A percentile compares a stretch with the other conserved stretches of the same genome.
phyloP scores from a whole-genome alignment of 495 filamentous ascomycete species.

The Aspergillus leporis region DNA sequence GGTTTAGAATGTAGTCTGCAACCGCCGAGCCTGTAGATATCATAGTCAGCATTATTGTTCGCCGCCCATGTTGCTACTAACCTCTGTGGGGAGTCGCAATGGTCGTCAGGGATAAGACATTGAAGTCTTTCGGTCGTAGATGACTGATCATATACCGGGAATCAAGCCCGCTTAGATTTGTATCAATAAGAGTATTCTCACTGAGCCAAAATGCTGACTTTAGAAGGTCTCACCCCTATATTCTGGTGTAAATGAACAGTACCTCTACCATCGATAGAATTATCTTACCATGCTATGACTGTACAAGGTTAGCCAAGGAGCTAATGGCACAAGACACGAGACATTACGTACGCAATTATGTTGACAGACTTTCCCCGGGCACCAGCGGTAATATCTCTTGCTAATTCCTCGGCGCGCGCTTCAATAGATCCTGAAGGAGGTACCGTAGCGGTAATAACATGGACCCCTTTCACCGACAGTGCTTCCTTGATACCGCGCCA shows the following conservation, averaged over 20 bases:
- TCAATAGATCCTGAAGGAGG: conserved; percentile 81
- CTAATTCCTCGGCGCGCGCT: conserved; percentile 66
- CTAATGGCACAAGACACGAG: not conserved
- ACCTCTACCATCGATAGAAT: not conserved
- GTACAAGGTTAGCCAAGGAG: conserved; percentile 15
- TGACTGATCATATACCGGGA: conserved; percentile 89
- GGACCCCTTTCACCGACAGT: conserved; percentile 65
- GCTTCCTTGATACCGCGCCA: conserved; percentile 90
- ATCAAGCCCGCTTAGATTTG: conserved; percentile 71
- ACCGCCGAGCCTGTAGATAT: conserved; percentile 63
- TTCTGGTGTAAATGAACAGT: conserved; percentile 12
- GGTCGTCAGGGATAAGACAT: conserved; percentile 79
- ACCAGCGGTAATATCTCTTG: conserved; percentile 61
- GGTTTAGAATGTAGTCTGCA: conserved; percentile 78
- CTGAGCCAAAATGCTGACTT: not conserved
- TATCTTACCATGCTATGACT: conserved; percentile 72
- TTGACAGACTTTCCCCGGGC: conserved; percentile 77
- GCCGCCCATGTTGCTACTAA: conserved; percentile 11
- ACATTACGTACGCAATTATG: conserved; percentile 69
- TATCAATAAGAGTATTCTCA: conserved; percentile 23
- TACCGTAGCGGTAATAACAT: conserved; percentile 81
- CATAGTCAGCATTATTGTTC: conserved; percentile 6
- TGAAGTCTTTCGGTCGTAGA: conserved; percentile 68
- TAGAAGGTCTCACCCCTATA: conserved; percentile 46
- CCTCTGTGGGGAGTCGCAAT: conserved; percentile 87